These are phyloP conservation scores for Linderina pennispora DNA, from an alignment of 192 early-diverging fungal genomes.

Conservation along the genomic window DNA sequence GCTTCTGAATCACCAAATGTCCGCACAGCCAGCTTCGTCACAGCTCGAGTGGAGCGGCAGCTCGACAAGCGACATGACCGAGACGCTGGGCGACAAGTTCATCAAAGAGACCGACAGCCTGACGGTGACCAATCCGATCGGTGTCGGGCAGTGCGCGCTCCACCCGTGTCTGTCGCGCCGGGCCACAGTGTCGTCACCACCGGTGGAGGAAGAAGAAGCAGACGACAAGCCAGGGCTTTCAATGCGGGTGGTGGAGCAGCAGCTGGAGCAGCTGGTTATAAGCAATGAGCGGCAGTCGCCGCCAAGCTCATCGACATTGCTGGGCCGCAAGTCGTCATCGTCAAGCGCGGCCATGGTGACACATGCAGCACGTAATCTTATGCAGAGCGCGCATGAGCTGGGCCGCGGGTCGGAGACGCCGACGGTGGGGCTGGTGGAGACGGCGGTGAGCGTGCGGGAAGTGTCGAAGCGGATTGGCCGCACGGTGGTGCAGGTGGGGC, in stretches of 20 bases:
- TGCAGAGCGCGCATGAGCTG: too few species aligned
- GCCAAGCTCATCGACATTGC: slow-evolving; percentile 27
- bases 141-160: slow-evolving; percentile 32
- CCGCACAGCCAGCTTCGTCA: too few species aligned
- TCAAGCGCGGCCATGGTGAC: too few species aligned
- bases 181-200: slow-evolving; percentile 2
- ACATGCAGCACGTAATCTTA: too few species aligned
- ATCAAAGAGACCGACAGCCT: slow-evolving; percentile 35
- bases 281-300: slow-evolving; percentile 33
- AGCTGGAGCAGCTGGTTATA: slow-evolving; percentile 30
- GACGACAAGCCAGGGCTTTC: not conserved
- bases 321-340: too few species aligned
- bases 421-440: slow-evolving; percentile 54
- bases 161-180: slow-evolving; percentile 39
- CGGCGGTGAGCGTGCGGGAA: slow-evolving; percentile 62
- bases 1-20: too few species aligned
- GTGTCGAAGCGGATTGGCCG: slow-evolving; percentile 66
- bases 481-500: slow-evolving; percentile 43
- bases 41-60: too few species aligned
- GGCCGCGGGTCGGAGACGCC: slow-evolving; percentile 38
- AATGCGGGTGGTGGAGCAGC: not conserved
- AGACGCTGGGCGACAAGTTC: slow-evolving; percentile 29
- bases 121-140: slow-evolving; percentile 18
- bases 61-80: too few species aligned
- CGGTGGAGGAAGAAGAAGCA: not conserved